Evolutionary conservation across 2,329 filamentous ascomycete genomes (phyloP).

Genomic region (Bisporella sp.): DNA sequence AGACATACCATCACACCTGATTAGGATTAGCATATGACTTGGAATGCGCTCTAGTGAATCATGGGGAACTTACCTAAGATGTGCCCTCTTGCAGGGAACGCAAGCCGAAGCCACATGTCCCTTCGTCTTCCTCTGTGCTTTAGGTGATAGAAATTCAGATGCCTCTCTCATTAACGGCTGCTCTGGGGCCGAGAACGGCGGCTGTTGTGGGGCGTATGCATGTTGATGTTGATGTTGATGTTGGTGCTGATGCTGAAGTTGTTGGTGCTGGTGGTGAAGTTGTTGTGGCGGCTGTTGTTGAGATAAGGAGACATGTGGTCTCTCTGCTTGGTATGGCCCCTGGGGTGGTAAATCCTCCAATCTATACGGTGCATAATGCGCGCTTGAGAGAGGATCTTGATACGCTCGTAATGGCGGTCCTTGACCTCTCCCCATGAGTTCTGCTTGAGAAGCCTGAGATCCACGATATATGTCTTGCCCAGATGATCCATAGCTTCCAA

Average conservation of each 20-base stretch:
- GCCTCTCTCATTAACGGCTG: slow-evolving; percentile 35
- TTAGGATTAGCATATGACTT: slow-evolving; percentile 26
- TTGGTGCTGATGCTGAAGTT: slow-evolving; percentile 7
- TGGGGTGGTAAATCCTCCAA: slow-evolving; percentile 16
- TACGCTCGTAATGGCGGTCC: slow-evolving; percentile 31
- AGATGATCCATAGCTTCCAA: slow-evolving; percentile 36
- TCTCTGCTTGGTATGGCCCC: too few species aligned
- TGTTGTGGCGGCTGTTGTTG: too few species aligned
- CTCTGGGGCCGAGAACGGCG: slow-evolving; percentile 20
- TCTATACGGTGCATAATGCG: slow-evolving; percentile 9
- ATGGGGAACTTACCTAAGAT: slow-evolving; percentile 50
- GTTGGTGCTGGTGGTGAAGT: not conserved
- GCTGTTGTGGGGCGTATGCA: slow-evolving; percentile 13
- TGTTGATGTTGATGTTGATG: slow-evolving; percentile 17
- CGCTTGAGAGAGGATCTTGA: slow-evolving; percentile 23
- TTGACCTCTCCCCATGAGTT: slow-evolving; percentile 18
- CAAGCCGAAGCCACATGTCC: slow-evolving; percentile 80
- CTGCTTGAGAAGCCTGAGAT: slow-evolving; percentile 20
- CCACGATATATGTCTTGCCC: slow-evolving; percentile 46
- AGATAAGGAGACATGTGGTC: too few species aligned
- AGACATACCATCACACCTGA: slow-evolving; percentile 58
- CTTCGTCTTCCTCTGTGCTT: slow-evolving; percentile 62
- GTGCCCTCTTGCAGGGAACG: slow-evolving; percentile 78
- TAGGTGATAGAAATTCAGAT: slow-evolving; percentile 46
- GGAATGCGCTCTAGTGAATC: slow-evolving; percentile 3